Evolutionary conservation across 2,329 filamentous ascomycete genomes (phyloP), one percentile per base, ranked within the genome.

Genomic region (Pseudocercospora fuligena): DNA sequence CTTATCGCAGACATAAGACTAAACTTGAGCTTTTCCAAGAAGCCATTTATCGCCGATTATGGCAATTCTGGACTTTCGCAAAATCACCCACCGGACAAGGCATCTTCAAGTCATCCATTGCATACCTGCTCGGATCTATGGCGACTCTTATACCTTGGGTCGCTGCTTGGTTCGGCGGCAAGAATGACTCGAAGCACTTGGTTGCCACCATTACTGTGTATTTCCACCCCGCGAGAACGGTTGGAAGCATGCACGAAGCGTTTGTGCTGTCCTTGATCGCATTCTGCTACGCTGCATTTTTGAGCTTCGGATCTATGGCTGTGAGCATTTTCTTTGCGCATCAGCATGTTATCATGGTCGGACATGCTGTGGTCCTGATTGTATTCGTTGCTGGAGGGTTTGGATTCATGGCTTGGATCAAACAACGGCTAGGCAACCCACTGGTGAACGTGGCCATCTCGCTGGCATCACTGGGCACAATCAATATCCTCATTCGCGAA

Each of bases 181-280:
- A 90, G 69, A 91, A 93, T 75, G 94, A 97, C 80, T 93, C 93
- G 60, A 97, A 97, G 77, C 94, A 97, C 79, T 90, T 97, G 75
- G 93, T 97, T 60, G 93, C 93, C 33, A 97, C 94, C 1, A 88
- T 97, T 65, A 96, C 93, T 0, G 94, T 97, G 11, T 98, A 97
- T 76, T 98, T 97, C 75, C 93, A 97, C 78, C 93, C 94, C 4
- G 92, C 93, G 5, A 86, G 94, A 65, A 92, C 92, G 19, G 87
- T 90, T 27, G 94, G 94, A 0, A 95, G 92, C 71, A 97, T 97
- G 93, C 86, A 92, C 65, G 92, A 97, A 79, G 94, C 93, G 2
- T 87, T 90, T 11, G 80, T 94, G 36, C 88, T 95, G 65, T 92
- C 92, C 5, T 80, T 92, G 43, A 83, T 91, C 36, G 94, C 93